Base-by-base conservation (phyloP, 139 green algal species). In the Chlamydomonas applanata region DNA sequence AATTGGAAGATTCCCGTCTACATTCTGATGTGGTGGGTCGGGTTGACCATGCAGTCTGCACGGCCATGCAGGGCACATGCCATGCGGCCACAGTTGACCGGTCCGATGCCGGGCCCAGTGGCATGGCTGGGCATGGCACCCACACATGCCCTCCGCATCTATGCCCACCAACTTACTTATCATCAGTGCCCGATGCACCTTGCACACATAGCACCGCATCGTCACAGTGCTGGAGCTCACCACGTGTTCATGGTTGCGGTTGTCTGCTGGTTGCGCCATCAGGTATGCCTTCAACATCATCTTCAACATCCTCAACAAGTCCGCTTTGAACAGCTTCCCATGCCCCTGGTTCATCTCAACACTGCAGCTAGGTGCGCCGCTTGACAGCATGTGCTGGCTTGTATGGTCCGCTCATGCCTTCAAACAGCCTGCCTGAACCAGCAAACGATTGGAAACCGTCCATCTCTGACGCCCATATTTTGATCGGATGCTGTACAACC, bases 271-370 rank as follows among this genome's bases (percentile, higher is more conserved):
- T 25, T 2, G 0, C 32, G 33, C 1, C 3, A 72, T 25, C 66
- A 93, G 91, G 91, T 96, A 96, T 62, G 91, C 82, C 0, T 96
- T 96, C 79, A 97, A 97, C 84, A 96, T 97, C 57, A 80, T 91
- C 20, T 97, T 97, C 89, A 97, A 97, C 88, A 91, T 97, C 49
- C 52, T 94, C 3, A 97, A 97, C 86, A 97, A 97, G 88, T 89
- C 76, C 63, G 69, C 89, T 1, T 86, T 97, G 29, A 97, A 96
- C 76, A 73, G 87, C 9, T 97, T 97, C 70, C 89, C 92, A 7
- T 91, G 85, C 32, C 92, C 92, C 17, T 97, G 90, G 88, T 92
- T 96, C 76, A 90, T 97, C 62, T 87, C 89, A 13, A 88, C 92
- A 0, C 82, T 92, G 86, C 92, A 97, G 70, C 87, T 96, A 13